A percentile compares a stretch with the other conserved stretches of the same genome.
These are phyloP conservation scores for Gossypium turneri DNA, from an alignment of 345 rosid genomes.

Conservation along the genomic window DNA sequence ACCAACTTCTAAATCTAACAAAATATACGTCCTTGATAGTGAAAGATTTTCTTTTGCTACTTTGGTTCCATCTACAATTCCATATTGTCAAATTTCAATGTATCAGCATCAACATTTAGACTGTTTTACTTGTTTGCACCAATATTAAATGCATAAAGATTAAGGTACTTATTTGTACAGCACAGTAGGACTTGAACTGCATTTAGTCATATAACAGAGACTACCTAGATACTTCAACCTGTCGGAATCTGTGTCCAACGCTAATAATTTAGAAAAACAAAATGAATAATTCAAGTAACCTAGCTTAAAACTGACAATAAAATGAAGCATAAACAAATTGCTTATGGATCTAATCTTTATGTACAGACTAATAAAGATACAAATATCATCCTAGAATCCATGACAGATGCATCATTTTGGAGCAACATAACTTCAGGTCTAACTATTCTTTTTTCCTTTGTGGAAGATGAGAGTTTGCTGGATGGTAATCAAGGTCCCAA, in stretches of 20 bases:
- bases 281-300: background rate
- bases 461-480: background rate
- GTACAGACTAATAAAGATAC: no score
- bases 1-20: background rate
- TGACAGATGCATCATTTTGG: background rate
- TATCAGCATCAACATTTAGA: no score
- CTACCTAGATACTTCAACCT: no score
- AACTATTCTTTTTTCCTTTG: background rate
- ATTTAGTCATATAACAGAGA: no score
- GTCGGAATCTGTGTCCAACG: background rate
- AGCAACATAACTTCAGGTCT: background rate
- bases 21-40: background rate
- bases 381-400: background rate
- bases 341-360: no score
- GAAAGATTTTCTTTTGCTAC: background rate
- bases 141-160: no score
- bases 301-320: background rate
- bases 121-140: no score
- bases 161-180: no score
- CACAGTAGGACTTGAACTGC: no score
- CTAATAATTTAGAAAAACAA: background rate
- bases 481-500: background rate
- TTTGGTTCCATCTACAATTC: no score
- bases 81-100: background rate
- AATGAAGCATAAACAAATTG: no score